A percentile compares a stretch with the other conserved stretches of the same genome.
phyloP scores from a whole-genome alignment of 306 rosid genomes.

The Vigna trinervia region DNA sequence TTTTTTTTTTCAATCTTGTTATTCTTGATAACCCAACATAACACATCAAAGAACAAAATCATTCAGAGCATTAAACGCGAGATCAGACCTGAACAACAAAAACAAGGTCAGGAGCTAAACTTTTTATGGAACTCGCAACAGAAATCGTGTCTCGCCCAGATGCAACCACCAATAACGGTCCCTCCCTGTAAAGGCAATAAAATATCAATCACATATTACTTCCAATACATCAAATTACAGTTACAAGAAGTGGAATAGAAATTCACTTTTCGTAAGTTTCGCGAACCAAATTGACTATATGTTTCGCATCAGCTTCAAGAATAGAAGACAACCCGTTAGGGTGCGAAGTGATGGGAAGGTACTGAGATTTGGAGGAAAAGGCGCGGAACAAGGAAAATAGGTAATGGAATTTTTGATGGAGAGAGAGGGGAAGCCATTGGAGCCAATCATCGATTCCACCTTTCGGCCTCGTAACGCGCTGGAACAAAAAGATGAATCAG shows the following conservation, averaged over 20 bases:
- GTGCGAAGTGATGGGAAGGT: constrained; percentile 50
- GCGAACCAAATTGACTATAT: constrained; percentile 73
- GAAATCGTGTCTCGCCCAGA: constrained; percentile 91
- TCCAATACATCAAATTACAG: constrained; percentile 20
- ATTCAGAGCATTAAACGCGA: constrained; percentile 11
- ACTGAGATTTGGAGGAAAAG: constrained; percentile 47
- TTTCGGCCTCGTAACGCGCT: constrained; percentile 89
- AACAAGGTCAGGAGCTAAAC: constrained; percentile 74
- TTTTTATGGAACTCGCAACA: constrained; percentile 81
- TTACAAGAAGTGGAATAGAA: constrained; percentile 33
- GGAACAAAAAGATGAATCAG: constrained; percentile 13
- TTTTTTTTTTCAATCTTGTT: too few species aligned
- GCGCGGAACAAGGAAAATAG: background rate
- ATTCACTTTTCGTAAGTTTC: constrained; percentile 77
- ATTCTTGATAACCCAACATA: too few species aligned
- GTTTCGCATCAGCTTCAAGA: constrained; percentile 83
- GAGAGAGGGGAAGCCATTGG: constrained; percentile 90
- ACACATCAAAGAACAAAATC: constrained; percentile 14
- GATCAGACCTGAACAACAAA: constrained; percentile 86
- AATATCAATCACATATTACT: constrained; percentile 36
- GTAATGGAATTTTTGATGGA: constrained; percentile 58
- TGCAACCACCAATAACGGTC: constrained; percentile 91
- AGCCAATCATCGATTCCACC: constrained; percentile 89
- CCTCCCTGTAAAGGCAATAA: constrained; percentile 60
- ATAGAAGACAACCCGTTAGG: constrained; percentile 66